Conservation (phyloP, 306 rosid genomes). For the Casuarina equisetifolia region DNA sequence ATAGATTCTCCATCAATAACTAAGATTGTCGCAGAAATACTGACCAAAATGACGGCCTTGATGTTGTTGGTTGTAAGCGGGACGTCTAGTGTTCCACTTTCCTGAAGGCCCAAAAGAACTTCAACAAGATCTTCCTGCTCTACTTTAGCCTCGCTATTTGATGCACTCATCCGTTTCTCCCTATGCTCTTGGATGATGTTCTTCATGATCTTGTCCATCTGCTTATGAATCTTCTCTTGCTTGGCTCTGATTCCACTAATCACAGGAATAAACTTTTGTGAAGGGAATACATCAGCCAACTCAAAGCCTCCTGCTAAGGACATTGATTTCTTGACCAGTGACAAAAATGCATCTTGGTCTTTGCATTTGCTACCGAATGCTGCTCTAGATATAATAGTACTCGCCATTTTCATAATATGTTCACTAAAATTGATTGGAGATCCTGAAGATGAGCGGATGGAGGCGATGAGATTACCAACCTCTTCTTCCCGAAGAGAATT, state of each 20-base stretch:
- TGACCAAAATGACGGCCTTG: constrained; percentile 41
- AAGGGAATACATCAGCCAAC: constrained; percentile 38
- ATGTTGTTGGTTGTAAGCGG: constrained; percentile 32
- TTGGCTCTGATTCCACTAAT: constrained; percentile 27
- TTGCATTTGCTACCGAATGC: constrained; percentile 31
- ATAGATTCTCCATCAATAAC: not conserved
- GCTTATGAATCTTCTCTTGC: constrained; percentile 14
- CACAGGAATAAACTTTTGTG: constrained; percentile 19
- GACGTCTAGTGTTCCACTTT: constrained; percentile 21
- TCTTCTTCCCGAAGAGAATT: constrained; percentile 50
- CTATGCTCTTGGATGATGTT: constrained; percentile 24
- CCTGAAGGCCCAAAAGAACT: constrained; percentile 30
- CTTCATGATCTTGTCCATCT: constrained; percentile 27
- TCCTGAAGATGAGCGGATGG: constrained; percentile 22
- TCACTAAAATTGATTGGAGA: constrained; percentile 31
- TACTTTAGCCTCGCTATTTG: constrained; percentile 3
- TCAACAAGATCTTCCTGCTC: constrained; percentile 26
- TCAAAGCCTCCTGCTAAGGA: constrained; percentile 25
- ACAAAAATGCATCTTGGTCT: constrained; percentile 20
- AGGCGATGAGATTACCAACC: constrained; percentile 27
- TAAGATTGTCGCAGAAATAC: not conserved
- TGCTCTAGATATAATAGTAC: constrained; percentile 12
- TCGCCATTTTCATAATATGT: not conserved
- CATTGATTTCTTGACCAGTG: not conserved
- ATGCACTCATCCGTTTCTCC: not conserved